A percentile compares a stretch with the other conserved stretches of the same genome.
These are phyloP conservation scores for Apodospora peruviana DNA, from an alignment of 495 filamentous ascomycete species.

Conservation along the genomic window DNA sequence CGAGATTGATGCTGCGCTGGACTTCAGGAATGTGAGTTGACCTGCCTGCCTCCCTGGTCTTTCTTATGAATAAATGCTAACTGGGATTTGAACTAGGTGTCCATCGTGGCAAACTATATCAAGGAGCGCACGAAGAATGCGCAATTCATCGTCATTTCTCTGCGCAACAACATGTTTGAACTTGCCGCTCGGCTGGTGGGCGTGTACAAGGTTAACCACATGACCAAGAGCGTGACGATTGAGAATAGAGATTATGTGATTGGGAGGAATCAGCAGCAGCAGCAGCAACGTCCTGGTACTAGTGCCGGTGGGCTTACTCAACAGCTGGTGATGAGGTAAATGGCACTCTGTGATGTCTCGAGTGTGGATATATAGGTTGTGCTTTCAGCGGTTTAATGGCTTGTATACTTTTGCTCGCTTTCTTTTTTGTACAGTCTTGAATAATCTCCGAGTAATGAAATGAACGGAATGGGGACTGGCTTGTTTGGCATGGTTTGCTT, in stretches of 20 bases:
- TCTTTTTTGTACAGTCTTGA: no score
- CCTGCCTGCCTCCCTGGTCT: conserved; percentile 10
- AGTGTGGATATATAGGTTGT: no score
- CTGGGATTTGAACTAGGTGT: conserved; percentile 58
- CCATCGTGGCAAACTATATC: conserved; percentile 97
- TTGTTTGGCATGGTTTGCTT: no score
- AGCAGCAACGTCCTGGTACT: conserved; percentile 4
- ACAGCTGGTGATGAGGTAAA: conserved; percentile 1
- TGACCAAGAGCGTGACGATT: conserved; percentile 97
- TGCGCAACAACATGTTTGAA: conserved; percentile 99
- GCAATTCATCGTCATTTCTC: conserved; percentile 96
- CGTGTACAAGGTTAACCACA: conserved; percentile 99
- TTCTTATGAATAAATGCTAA: background rate
- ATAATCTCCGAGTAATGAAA: no score
- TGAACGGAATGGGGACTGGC: no score
- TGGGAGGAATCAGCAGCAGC: conserved; percentile 1
- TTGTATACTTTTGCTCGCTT: background rate
- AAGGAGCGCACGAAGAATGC: conserved; percentile 99
- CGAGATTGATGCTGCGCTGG: conserved; percentile 96
- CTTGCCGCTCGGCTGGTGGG: conserved; percentile 87
- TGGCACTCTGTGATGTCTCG: background rate
- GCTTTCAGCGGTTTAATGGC: background rate
- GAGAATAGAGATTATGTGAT: conserved; percentile 73
- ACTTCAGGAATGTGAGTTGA: conserved; percentile 91
- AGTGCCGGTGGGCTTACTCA: background rate